A percentile compares a stretch with the other conserved stretches of the same genome.
Conservation (phyloP, 345 rosid genomes). For the Populus ilicifolia region DNA sequence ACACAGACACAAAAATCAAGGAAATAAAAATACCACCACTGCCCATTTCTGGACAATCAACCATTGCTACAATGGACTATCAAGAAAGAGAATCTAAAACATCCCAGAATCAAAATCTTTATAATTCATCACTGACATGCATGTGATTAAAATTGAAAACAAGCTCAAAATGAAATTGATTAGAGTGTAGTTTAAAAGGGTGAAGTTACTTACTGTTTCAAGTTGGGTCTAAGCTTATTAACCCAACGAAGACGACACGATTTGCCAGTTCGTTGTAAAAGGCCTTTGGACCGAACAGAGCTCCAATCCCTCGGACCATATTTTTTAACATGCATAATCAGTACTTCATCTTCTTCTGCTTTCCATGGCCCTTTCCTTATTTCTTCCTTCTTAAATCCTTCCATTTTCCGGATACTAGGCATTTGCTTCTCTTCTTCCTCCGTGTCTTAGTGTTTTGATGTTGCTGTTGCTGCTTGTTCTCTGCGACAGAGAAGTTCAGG, state of each 20-base stretch:
- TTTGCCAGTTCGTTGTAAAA: constrained; percentile 78
- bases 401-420: constrained; percentile 24
- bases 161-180: not conserved
- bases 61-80: not conserved
- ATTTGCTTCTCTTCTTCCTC: not conserved
- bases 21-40: not conserved
- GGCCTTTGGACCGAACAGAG: constrained; percentile 99
- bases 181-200: not conserved
- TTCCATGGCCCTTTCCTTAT: constrained; percentile 93
- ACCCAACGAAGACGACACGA: constrained; percentile 99
- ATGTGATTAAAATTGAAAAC: not conserved
- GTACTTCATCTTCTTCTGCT: constrained; percentile 79
- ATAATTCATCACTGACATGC: not conserved
- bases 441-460: not conserved
- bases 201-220: constrained; percentile 50
- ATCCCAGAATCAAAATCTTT: not conserved
- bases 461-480: not conserved
- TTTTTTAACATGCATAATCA: constrained; percentile 61
- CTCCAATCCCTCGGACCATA: constrained; percentile 96
- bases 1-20: not conserved
- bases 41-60: not conserved
- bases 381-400: constrained; percentile 36
- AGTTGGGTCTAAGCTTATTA: constrained; percentile 88
- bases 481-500: not conserved
- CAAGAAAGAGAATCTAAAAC: not conserved